A percentile compares a stretch with the other conserved stretches of the same genome.
Conservation (phyloP, 2,329 filamentous ascomycete genomes). For the Exophiala spinifera region DNA sequence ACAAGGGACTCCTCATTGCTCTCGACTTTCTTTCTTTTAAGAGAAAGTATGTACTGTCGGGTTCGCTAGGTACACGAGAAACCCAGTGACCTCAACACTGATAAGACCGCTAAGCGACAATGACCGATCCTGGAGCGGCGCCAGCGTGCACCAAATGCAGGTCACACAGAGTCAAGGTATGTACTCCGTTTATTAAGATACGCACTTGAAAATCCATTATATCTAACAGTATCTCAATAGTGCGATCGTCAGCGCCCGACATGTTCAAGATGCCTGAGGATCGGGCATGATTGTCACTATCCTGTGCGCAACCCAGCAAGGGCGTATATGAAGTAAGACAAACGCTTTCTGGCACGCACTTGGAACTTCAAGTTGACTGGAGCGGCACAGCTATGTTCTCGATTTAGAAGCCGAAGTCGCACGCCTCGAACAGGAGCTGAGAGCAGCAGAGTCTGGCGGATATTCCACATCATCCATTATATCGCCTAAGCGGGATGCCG, state of each 20-base stretch:
- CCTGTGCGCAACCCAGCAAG: not conserved
- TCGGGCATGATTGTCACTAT: not conserved
- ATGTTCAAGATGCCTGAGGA: not conserved
- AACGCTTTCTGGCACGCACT: too few species aligned
- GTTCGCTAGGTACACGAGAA: too few species aligned
- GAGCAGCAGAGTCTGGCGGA: not conserved
- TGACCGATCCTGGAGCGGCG: not conserved
- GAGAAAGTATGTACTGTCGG: too few species aligned
- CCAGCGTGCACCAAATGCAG: not conserved
- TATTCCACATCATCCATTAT: not conserved
- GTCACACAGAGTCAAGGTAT: not conserved
- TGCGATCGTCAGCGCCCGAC: not conserved
- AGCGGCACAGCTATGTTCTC: not conserved
- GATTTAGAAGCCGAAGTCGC: not conserved
- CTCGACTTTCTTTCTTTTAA: too few species aligned
- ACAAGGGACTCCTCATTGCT: too few species aligned
- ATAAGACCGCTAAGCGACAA: not conserved
- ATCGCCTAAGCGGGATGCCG: not conserved
- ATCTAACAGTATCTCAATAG: not conserved
- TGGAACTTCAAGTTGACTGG: not conserved
- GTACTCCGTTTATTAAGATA: not conserved
- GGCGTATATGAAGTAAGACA: not conserved
- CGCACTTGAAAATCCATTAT: not conserved
- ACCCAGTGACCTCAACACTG: not conserved
- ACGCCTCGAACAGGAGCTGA: not conserved